Base-by-base conservation (phyloP, 2,329 filamentous ascomycete species). In the Lasiodiplodia sp. region DNA sequence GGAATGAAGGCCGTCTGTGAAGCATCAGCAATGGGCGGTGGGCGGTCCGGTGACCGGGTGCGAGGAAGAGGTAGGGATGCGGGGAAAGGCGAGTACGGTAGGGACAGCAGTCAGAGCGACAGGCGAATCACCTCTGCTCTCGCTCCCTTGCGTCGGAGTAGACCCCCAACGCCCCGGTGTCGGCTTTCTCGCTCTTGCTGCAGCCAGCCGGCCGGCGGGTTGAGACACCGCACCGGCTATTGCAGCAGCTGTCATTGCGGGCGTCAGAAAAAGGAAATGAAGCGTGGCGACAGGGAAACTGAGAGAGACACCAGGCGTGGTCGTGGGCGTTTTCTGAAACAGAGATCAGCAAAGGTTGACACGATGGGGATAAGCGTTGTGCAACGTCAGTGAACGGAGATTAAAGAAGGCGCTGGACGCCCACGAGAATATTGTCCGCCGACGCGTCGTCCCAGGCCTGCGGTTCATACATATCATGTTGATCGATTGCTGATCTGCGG, bases 361-460 rank as follows among this genome's bases (percentile, higher is more conserved):
- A 34, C 31, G 31, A 40, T 18, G 18, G 8, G 18, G n/a, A 23
- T 23, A 25, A 14, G 37, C 37, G 21, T n/a, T 25, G 57, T 60
- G 57, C 34, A 60, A 60, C 57, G 23, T n/a, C 57, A 4, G 16
- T 5, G 12, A 11, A 31, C 58, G 58, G 58, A 62, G 58, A 62
- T 62, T 62, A 62, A 62, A 62, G 40, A 49, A 62, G 37, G n/a
- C 58, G 25, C 25, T 49, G 23, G 40, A 62, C 40, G 58, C 58
- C 58, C 40, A 62, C 58, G 58, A 62, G 58, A 62, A 62, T 49
- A 25, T n/a, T 21, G 57, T 18, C 38, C 23, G 31, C 57, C 12
- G 21, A 16, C 14, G 21, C 8, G 21, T 7, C n/a, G 40, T 47
- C 23, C 58, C 58, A 62, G 40, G 16, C n/a, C 25, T 49, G 58